Conservation (phyloP, 306 rosid species). For the Prunus dulcis region DNA sequence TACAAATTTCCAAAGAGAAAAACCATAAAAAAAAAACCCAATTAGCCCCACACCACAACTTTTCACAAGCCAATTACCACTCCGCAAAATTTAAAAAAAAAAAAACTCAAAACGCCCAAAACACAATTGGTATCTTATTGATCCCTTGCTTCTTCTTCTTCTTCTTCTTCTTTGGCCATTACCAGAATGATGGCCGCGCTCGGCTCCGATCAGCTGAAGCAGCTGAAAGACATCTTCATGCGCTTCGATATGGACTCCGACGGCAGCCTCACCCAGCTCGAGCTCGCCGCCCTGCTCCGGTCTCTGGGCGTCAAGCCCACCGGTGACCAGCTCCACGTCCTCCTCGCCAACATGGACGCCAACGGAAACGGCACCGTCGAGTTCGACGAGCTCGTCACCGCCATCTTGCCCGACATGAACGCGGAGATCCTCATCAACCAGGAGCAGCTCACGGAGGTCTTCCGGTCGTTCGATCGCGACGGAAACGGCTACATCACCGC, state of each 20-base stretch:
- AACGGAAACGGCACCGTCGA: conserved; percentile 72
- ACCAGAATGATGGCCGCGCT: conserved; percentile 26
- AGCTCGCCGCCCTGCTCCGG: conserved; percentile 80
- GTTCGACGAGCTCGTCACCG: conserved; percentile 60
- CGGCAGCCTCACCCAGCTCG: conserved; percentile 86
- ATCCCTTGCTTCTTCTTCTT: neutral
- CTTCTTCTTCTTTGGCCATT: neutral
- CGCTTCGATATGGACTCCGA: conserved; percentile 88
- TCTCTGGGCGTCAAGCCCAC: conserved; percentile 75
- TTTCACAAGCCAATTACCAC: neutral
- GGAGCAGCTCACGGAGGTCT: conserved; percentile 70
- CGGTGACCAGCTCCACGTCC: conserved; percentile 58
- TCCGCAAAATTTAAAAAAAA: neutral
- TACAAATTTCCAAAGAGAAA: too few species aligned
- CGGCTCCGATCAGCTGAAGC: conserved; percentile 52
- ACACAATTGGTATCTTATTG: neutral
- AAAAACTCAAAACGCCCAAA: neutral
- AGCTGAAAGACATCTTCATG: conserved; percentile 62
- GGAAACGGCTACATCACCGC: conserved; percentile 80
- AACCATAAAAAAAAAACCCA: too few species aligned
- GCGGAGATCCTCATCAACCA: conserved; percentile 56
- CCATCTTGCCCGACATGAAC: conserved; percentile 55
- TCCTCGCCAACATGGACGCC: conserved; percentile 62
- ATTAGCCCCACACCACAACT: too few species aligned
- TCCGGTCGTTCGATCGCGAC: conserved; percentile 72